phyloP scores from a whole-genome alignment of 2,329 filamentous ascomycete species.

The Pseudogymnoascus sp. region DNA sequence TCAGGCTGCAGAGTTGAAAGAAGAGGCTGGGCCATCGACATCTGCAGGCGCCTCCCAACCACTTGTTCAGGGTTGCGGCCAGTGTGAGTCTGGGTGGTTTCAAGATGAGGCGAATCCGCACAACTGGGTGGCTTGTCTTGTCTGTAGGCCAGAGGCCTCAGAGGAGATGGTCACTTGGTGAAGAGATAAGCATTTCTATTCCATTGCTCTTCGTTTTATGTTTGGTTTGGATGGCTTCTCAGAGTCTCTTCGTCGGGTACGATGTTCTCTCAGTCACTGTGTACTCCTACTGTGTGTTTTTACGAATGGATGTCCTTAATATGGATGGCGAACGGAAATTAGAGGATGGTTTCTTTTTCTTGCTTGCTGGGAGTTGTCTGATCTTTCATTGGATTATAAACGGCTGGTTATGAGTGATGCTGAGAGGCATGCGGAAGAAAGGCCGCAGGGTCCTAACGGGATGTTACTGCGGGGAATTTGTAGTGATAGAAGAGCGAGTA shows the following conservation, averaged over 20 bases:
- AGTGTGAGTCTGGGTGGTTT: slow-evolving; percentile 3
- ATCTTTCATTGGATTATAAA: not conserved
- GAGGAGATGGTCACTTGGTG: not conserved
- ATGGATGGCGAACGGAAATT: not conserved
- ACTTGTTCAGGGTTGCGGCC: not conserved
- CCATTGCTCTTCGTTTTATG: not conserved
- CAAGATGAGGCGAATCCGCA: not conserved
- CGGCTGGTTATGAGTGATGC: not conserved
- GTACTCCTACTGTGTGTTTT: slow-evolving; percentile 1
- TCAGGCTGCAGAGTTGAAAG: not conserved
- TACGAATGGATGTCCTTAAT: not conserved
- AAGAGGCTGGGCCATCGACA: not conserved
- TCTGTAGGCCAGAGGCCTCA: not conserved
- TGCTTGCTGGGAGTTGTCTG: not conserved
- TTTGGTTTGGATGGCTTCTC: not conserved
- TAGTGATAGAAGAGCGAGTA: not conserved
- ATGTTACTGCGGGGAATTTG: not conserved
- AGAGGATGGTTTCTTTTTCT: not conserved
- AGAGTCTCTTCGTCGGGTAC: not conserved
- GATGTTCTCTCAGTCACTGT: not conserved
- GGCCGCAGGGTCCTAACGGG: not conserved
- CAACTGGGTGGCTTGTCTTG: slow-evolving; percentile 4
- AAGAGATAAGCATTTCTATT: not conserved
- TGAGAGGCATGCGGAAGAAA: not conserved
- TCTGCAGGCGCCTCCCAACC: not conserved